Evolutionary conservation across 202 grass and related monocot species (phyloP).

Genomic region (Panicum hallii): DNA sequence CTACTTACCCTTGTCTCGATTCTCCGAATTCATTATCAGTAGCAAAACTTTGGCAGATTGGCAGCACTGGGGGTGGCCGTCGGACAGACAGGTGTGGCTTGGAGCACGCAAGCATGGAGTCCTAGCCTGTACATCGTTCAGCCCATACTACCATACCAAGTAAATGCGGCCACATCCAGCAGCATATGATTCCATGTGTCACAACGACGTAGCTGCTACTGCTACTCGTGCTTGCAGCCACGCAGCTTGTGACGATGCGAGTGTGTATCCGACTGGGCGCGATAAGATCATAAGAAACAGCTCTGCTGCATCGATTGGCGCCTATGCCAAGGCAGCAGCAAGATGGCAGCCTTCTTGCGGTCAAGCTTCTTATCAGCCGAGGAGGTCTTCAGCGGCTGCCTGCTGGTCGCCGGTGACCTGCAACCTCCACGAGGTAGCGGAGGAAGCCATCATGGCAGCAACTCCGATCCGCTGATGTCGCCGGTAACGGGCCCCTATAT

Average conservation of each 20-base stretch:
- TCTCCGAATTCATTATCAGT: too few relatives aligned
- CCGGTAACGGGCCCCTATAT: background rate
- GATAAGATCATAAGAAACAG: too few relatives aligned
- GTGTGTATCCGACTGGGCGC: too few relatives aligned
- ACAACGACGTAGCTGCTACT: background rate
- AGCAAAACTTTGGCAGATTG: too few relatives aligned
- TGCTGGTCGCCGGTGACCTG: background rate
- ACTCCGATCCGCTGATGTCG: background rate
- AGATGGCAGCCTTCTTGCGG: background rate
- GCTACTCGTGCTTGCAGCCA: background rate
- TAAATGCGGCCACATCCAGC: too few relatives aligned
- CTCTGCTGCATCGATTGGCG: too few relatives aligned
- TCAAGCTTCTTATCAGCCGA: background rate
- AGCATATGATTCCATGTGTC: background rate
- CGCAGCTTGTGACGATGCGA: too few relatives aligned
- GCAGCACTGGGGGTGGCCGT: too few relatives aligned
- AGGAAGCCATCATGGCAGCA: background rate
- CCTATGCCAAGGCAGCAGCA: background rate
- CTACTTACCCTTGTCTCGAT: background rate
- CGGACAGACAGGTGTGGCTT: background rate
- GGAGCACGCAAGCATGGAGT: background rate
- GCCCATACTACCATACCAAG: background rate
- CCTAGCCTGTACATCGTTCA: background rate
- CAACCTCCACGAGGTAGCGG: background rate
- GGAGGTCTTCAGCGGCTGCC: background rate